These are phyloP conservation scores for Oryza officinalis DNA, from an alignment of 176 grass and related monocot species.

Conservation along the genomic window DNA sequence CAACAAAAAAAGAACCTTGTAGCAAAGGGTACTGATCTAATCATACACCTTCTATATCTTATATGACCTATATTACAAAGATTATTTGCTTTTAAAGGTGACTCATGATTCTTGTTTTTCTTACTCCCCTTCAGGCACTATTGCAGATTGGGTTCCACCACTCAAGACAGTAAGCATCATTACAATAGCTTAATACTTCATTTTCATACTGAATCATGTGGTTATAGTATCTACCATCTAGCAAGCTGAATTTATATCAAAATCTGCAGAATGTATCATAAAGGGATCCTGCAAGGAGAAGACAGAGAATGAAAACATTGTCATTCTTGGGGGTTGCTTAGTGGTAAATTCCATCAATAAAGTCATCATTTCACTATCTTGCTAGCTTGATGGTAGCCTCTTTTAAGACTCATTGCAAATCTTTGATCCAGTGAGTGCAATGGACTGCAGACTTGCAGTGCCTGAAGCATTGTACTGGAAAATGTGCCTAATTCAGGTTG, in stretches of 20 bases:
- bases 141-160: constrained; percentile 77
- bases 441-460: neutral
- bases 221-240: neutral
- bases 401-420: too few species aligned
- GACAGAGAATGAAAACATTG: constrained; percentile 31
- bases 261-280: constrained; percentile 71
- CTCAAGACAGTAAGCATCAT: constrained; percentile 57
- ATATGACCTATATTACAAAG: neutral
- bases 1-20: constrained; percentile 51
- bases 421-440: too few species aligned
- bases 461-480: neutral
- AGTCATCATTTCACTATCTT: neutral
- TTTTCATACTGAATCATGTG: neutral
- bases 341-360: constrained; percentile 46
- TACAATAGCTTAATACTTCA: neutral
- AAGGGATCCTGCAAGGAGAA: constrained; percentile 53
- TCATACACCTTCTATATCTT: neutral
- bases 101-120: constrained; percentile 26
- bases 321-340: constrained; percentile 53
- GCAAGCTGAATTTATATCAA: constrained; percentile 24
- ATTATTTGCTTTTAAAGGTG: constrained; percentile 20
- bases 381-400: neutral
- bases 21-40: constrained; percentile 72
- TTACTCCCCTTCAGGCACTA: constrained; percentile 57
- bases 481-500: neutral